phyloP scores from a whole-genome alignment of 805 yeast species.

The Candida ipomoeae region DNA sequence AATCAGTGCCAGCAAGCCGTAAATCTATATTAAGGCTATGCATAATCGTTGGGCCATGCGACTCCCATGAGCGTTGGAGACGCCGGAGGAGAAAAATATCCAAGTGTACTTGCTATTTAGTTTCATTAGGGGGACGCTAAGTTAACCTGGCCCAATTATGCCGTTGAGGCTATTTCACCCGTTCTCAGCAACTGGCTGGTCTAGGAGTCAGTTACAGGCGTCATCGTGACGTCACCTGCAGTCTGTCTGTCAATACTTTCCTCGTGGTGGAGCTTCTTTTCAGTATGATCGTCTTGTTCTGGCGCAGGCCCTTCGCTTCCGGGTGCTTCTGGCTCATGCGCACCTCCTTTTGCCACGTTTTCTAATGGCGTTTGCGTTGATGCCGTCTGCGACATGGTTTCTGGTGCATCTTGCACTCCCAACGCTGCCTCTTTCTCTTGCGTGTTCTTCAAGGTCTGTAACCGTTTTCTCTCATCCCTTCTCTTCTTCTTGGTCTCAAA shows the following conservation, averaged over 20 bases:
- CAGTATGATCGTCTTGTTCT: conserved; percentile 5
- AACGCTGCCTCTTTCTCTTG: conserved; percentile 13
- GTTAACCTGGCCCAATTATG: not conserved
- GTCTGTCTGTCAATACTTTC: conserved; percentile 1
- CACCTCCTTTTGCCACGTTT: not conserved
- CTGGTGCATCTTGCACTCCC: not conserved
- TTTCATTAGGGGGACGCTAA: not conserved
- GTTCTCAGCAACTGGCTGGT: not conserved
- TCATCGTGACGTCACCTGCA: not conserved
- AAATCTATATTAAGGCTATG: not conserved
- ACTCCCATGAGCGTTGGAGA: too few relatives aligned
- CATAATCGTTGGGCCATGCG: not conserved
- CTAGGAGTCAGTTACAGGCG: not conserved
- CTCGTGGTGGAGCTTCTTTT: not conserved
- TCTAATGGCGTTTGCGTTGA: conserved; percentile 10
- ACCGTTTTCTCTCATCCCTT: conserved; percentile 42
- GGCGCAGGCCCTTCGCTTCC: conserved; percentile 1
- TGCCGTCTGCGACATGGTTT: not conserved
- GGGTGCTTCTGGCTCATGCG: not conserved
- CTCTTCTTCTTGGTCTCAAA: conserved; percentile 85
- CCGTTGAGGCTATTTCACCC: not conserved
- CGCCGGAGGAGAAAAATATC: not conserved
- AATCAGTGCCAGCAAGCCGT: not conserved
- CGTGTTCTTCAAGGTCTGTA: conserved; percentile 25
- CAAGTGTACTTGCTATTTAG: not conserved